Base-by-base conservation (phyloP, 805 yeast genomes). In the Suhomyces canberraensis region DNA sequence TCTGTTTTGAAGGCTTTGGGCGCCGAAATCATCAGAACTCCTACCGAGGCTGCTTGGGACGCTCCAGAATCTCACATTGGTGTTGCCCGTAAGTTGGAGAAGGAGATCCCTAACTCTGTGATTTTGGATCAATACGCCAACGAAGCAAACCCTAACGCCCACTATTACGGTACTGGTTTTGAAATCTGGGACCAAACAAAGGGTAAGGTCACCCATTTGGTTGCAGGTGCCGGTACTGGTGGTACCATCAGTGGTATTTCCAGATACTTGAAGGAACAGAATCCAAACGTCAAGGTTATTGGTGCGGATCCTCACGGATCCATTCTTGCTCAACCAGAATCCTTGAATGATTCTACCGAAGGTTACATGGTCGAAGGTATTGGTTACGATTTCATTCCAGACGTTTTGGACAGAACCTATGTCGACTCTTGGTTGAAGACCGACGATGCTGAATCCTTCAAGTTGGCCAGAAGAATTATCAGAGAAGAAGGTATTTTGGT, bases 191-290 rank as follows among this genome's bases (percentile, higher is more conserved):
- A 79, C 42, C 95, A 86, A 63, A 76, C 91, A 11, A 62, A 72
- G 17, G 86, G 90, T 24, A 75, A 79, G 41, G 69, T 87, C 36
- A 78, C 78, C 37, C 87, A 81, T 43, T 69, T 87, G 30, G 84
- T 87, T 37, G 95, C 95, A 25, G 95, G 95, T 60, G 95, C 95
- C 6, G 95, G 95, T 65, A 86, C 95, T 40, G 95, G 95, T 64
- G 98, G 98, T 39, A 93, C 98, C 2, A 87, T 91, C 31, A 71
- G 95, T n/a, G 98, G 98, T 38, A 89, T 89, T 19, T 76, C 95
- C 3, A 72, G 72, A 42, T 93, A 71, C 60, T 69, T 91, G 50
- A 85, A 85, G 66, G 85, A 79, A 58, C 74, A 81, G 60, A 74
- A 84, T 60, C 64, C 79, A 17, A 64, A 76, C 11, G 68, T 86